phyloP scores from a whole-genome alignment of 805 yeast genomes.

The Komagataella phaffii region DNA sequence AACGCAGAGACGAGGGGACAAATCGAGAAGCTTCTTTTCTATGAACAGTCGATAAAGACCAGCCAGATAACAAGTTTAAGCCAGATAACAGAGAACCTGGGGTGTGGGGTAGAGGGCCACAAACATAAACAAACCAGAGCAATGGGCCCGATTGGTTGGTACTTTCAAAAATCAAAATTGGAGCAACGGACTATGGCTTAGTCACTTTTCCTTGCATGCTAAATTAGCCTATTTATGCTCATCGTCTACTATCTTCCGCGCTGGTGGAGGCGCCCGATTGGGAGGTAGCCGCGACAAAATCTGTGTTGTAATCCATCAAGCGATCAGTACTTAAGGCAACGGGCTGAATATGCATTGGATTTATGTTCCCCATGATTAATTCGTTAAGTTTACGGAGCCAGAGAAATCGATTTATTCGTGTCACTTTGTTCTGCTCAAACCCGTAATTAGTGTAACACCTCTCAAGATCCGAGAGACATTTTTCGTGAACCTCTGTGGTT shows the following conservation, averaged over 20 bases:
- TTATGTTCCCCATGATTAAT: slow-evolving; percentile 7
- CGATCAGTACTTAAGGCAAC: background rate
- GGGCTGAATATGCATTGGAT: background rate
- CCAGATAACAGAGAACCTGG: background rate
- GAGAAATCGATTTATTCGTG: slow-evolving; percentile 41
- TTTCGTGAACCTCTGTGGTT: slow-evolving; percentile 20
- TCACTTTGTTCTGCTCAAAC: slow-evolving; percentile 30
- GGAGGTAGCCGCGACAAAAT: background rate
- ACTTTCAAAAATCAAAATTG: background rate
- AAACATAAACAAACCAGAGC: background rate
- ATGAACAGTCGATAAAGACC: background rate
- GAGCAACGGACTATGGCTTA: background rate
- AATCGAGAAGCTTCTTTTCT: background rate
- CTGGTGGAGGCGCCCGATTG: background rate
- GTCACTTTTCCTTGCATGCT: background rate
- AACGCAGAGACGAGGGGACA: background rate
- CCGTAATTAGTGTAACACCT: slow-evolving; percentile 38
- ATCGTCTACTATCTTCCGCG: background rate
- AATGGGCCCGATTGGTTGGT: background rate
- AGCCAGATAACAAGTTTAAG: background rate
- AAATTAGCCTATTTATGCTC: background rate
- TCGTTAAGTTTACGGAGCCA: slow-evolving; percentile 31
- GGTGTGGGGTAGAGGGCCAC: background rate
- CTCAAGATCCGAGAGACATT: slow-evolving; percentile 23
- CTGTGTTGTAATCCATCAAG: slow-evolving; percentile 12